phyloP scores from a whole-genome alignment of 2,329 filamentous ascomycete species.

The Neopestalotiopsis sp. region DNA sequence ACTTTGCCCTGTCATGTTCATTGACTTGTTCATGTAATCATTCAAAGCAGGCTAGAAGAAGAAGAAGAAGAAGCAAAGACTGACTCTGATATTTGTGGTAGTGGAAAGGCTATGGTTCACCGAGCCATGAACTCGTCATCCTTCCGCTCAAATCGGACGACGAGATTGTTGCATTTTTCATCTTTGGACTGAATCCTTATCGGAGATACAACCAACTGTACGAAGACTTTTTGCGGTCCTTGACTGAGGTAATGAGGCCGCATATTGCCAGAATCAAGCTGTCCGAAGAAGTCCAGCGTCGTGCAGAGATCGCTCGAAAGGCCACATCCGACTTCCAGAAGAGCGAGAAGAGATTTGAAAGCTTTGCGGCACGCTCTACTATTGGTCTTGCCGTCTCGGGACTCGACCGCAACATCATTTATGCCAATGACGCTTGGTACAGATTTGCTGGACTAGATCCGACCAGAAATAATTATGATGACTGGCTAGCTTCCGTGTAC shows the following conservation, averaged over 20 bases:
- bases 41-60: too few relatives aligned
- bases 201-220: constrained; percentile 26
- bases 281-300: constrained; percentile 28
- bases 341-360: constrained; percentile 31
- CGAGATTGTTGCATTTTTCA: constrained; percentile 27
- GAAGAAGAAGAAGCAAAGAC: not conserved
- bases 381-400: constrained; percentile 30
- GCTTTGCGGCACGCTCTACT: constrained; percentile 31
- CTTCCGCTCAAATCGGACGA: constrained; percentile 26
- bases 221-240: constrained; percentile 27
- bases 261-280: constrained; percentile 28
- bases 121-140: constrained; percentile 27
- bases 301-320: constrained; percentile 29
- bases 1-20: not conserved
- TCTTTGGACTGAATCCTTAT: constrained; percentile 31
- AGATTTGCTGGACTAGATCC: constrained; percentile 27
- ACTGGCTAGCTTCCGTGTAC: constrained; percentile 27
- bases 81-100: not conserved
- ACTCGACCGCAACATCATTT: constrained; percentile 27
- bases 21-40: too few relatives aligned
- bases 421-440: constrained; percentile 34
- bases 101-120: constrained; percentile 24
- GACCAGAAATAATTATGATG: constrained; percentile 21
- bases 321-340: constrained; percentile 27
- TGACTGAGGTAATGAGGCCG: constrained; percentile 27